phyloP scores from a whole-genome alignment of 306 rosid genomes.

The Cucurbita ficifolia region DNA sequence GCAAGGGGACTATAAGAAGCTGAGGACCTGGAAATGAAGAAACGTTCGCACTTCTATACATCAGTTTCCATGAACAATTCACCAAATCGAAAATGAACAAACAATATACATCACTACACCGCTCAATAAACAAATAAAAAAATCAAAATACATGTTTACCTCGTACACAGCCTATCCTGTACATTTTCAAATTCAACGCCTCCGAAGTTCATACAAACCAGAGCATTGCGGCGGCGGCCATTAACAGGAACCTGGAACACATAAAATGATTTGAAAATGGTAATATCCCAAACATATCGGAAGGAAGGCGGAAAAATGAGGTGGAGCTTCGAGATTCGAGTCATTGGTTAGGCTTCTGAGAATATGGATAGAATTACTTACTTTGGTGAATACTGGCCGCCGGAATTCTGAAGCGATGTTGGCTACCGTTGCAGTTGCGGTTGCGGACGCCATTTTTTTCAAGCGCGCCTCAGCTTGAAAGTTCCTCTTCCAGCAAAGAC shows the following conservation, averaged over 20 bases:
- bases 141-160: slow-evolving; percentile 9
- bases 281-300: neutral
- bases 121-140: neutral
- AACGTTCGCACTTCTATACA: neutral
- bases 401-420: neutral
- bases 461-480: neutral
- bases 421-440: neutral
- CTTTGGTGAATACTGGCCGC: neutral
- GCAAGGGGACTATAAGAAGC: slow-evolving; percentile 5
- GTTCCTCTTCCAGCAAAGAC: neutral
- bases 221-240: slow-evolving; percentile 4
- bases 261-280: neutral
- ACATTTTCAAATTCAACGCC: slow-evolving; percentile 2
- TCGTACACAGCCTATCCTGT: slow-evolving; percentile 7
- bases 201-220: slow-evolving; percentile 4
- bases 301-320: neutral
- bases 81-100: neutral
- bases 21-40: neutral
- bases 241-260: slow-evolving; percentile 8
- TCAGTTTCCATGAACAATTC: neutral
- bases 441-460: slow-evolving; percentile 1
- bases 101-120: neutral
- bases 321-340: neutral
- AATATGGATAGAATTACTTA: neutral
- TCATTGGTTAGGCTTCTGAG: neutral